Evolutionary conservation across 2,329 filamentous ascomycete genomes (phyloP).

Genomic region (Juglanconis sp.): DNA sequence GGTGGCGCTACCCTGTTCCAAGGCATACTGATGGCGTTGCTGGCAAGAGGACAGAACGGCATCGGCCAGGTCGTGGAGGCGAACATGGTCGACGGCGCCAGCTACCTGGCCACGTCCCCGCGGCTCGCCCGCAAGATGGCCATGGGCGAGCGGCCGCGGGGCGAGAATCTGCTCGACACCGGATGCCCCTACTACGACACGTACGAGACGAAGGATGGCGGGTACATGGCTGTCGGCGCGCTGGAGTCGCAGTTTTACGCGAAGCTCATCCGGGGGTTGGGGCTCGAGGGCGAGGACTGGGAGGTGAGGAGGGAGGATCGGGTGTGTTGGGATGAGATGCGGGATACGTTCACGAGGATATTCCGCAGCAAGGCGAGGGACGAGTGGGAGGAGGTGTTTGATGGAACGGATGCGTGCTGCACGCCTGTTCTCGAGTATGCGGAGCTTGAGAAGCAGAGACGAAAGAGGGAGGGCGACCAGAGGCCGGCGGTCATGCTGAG

Average conservation of each 20-base stretch:
- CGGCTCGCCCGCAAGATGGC: conserved; percentile 63
- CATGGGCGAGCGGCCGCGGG: conserved; percentile 62
- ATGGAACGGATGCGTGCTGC: conserved; percentile 87
- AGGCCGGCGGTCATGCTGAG: conserved; percentile 67
- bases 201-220: conserved; percentile 77
- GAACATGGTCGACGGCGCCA: conserved; percentile 92
- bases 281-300: conserved; percentile 49
- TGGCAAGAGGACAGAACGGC: conserved; percentile 61
- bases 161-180: conserved; percentile 76
- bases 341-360: conserved; percentile 52
- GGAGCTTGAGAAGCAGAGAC: conserved; percentile 57
- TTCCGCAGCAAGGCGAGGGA: conserved; percentile 69
- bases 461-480: conserved; percentile 63
- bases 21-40: conserved; percentile 76
- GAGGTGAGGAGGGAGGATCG: conserved; percentile 56
- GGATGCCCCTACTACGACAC: conserved; percentile 87
- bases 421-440: conserved; percentile 77
- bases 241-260: conserved; percentile 84
- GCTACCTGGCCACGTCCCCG: conserved; percentile 76
- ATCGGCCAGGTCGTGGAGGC: conserved; percentile 86
- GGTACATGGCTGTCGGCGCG: conserved; percentile 84
- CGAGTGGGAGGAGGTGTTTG: conserved; percentile 85
- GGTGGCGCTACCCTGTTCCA: conserved; percentile 80
- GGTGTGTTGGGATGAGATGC: conserved; percentile 65
- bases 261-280: conserved; percentile 64